A percentile compares a stretch with the other conserved stretches of the same genome.
These are phyloP conservation scores for Saururus chinensis DNA, from an alignment of 164 flowering plant genomes.

Conservation along the genomic window DNA sequence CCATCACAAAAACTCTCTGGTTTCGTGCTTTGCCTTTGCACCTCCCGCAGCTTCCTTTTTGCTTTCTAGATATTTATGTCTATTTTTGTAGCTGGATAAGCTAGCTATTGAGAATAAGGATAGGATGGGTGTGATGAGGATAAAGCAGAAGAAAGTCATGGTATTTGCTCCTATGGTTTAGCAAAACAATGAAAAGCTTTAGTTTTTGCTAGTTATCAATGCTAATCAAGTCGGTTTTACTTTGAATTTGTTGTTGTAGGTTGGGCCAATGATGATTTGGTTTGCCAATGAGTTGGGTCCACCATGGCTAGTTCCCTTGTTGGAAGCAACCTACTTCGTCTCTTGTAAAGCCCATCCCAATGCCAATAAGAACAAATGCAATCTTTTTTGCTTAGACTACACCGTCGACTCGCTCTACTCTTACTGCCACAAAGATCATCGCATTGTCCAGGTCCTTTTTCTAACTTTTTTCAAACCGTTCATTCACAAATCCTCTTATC, in stretches of 20 bases:
- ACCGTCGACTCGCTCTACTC: constrained; percentile 46
- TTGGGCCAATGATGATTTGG: constrained; percentile 24
- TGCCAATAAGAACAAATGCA: constrained; percentile 58
- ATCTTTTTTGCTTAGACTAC: constrained; percentile 61
- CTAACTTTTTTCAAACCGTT: neutral
- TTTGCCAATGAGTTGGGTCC: constrained; percentile 29
- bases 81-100: constrained; percentile 9
- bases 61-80: neutral
- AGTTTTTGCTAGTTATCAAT: too few relatives aligned
- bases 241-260: constrained; percentile 13
- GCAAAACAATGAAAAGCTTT: neutral
- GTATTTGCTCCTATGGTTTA: neutral
- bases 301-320: constrained; percentile 51
- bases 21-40: too few relatives aligned
- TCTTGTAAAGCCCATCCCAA: constrained; percentile 42
- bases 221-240: neutral
- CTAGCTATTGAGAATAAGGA: constrained; percentile 24
- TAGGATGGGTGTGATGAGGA: constrained; percentile 13
- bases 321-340: constrained; percentile 36
- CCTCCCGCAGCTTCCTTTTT: too few relatives aligned
- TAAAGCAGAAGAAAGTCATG: constrained; percentile 23
- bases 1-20: too few relatives aligned
- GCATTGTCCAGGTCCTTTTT: constrained; percentile 39
- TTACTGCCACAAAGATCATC: constrained; percentile 59
- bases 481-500: too few relatives aligned